phyloP scores from a whole-genome alignment of 106 monocot genomes.

The Allium cepa region DNA sequence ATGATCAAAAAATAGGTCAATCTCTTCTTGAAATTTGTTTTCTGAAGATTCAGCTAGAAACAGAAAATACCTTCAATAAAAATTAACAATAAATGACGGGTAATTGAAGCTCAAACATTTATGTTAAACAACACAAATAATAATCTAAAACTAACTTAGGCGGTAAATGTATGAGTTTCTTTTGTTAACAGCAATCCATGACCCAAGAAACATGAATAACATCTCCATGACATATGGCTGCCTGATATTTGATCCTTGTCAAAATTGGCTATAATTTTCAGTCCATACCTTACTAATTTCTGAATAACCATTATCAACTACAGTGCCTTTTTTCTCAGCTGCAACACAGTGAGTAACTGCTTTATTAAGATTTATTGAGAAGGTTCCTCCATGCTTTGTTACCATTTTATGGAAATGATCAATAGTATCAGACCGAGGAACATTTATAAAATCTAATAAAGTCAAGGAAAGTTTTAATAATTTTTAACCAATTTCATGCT shows the following conservation, averaged over 20 bases:
- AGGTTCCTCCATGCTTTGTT: conserved; percentile 80
- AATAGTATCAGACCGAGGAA: conserved; percentile 60
- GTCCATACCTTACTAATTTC: not conserved
- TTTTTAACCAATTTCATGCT: conserved; percentile 1
- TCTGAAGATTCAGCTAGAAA: conserved; percentile 70
- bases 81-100: not conserved
- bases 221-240: conserved; percentile 67
- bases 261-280: conserved; percentile 7
- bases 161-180: conserved; percentile 59
- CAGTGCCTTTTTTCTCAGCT: conserved; percentile 80
- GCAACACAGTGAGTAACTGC: conserved; percentile 94
- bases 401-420: conserved; percentile 97
- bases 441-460: conserved; percentile 74
- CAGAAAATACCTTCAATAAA: conserved; percentile 77
- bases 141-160: conserved; percentile 61
- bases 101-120: not conserved
- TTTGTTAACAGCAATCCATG: conserved; percentile 73
- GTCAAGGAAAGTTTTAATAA: conserved; percentile 24
- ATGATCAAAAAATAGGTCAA: conserved; percentile 82
- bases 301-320: conserved; percentile 3
- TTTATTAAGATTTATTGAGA: conserved; percentile 96
- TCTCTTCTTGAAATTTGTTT: conserved; percentile 71
- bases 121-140: not conserved
- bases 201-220: conserved; percentile 87
- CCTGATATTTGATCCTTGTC: conserved; percentile 97